Conservation (phyloP, 2,329 filamentous ascomycete species). For the Pseudogymnoascus sp. region DNA sequence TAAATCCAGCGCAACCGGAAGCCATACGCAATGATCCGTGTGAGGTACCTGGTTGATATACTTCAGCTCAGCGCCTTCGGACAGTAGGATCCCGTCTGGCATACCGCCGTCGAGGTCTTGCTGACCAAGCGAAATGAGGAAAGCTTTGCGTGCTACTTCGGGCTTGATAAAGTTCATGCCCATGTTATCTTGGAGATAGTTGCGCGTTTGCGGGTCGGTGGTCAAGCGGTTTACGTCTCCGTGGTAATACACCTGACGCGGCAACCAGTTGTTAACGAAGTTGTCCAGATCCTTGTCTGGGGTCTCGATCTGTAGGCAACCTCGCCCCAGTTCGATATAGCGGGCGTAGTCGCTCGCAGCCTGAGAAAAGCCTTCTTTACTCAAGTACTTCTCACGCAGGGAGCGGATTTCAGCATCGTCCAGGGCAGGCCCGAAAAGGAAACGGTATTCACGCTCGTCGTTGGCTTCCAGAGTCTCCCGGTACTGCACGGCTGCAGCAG, state of each 20-base stretch:
- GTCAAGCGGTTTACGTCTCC: constrained; percentile 50
- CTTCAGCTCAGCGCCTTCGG: constrained; percentile 46
- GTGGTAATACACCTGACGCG: constrained; percentile 50
- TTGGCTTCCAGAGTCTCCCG: constrained; percentile 32
- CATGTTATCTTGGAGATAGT: constrained; percentile 53
- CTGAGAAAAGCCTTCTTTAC: constrained; percentile 38
- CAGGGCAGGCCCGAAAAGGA: constrained; percentile 45
- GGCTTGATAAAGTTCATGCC: constrained; percentile 50
- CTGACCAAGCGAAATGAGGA: constrained; percentile 42
- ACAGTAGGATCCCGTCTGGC: constrained; percentile 47
- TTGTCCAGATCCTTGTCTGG: constrained; percentile 47
- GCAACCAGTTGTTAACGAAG: constrained; percentile 51
- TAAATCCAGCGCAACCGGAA: constrained; percentile 44
- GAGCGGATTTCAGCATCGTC: constrained; percentile 41
- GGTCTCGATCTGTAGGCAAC: constrained; percentile 43
- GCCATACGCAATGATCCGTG: constrained; percentile 51
- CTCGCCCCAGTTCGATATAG: constrained; percentile 42
- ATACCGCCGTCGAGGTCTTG: constrained; percentile 47
- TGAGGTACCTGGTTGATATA: constrained; percentile 55
- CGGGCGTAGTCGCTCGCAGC: constrained; percentile 38
- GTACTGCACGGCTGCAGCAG: constrained; percentile 46
- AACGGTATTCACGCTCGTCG: constrained; percentile 40
- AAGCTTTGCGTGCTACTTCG: constrained; percentile 37
- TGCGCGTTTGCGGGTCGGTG: constrained; percentile 50
- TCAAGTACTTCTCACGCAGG: constrained; percentile 41